These are phyloP conservation scores for Cutaneotrichosporon dermatis DNA, from an alignment of 1,284 basidiomycete species.

Conservation along the genomic window DNA sequence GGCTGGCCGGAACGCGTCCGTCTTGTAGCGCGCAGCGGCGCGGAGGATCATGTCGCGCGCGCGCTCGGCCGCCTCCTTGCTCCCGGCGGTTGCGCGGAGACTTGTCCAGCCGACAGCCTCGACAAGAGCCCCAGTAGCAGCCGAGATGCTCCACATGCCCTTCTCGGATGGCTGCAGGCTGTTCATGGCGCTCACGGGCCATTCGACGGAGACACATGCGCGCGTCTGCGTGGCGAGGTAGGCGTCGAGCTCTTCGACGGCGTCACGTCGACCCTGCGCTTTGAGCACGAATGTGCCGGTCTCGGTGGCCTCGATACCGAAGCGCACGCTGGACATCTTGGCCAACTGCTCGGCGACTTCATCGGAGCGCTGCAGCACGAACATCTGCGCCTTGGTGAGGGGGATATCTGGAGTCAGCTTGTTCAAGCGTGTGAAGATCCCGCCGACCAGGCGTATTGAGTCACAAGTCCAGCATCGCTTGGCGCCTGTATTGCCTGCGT, in stretches of 20 bases:
- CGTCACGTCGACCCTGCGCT: neutral
- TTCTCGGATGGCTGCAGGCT: neutral
- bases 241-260: neutral
- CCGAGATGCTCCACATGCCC: conserved; percentile 8
- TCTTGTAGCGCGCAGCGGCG: neutral
- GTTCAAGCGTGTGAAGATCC: too few species aligned
- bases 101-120: neutral
- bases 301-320: conserved; percentile 1
- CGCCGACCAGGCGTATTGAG: too few species aligned
- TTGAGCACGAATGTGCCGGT: neutral
- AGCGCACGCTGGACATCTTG: neutral
- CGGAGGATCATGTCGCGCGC: conserved; percentile 7
- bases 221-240: neutral
- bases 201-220: neutral
- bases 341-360: conserved; percentile 3
- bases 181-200: conserved; percentile 5
- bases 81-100: neutral
- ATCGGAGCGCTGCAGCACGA: conserved; percentile 18
- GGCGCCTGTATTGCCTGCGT: too few species aligned
- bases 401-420: conserved; percentile 11
- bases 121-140: conserved; percentile 5
- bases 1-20: neutral
- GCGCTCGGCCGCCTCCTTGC: neutral
- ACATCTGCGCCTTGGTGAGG: conserved; percentile 16
- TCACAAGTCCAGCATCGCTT: too few species aligned